Conservation (phyloP, 2,329 filamentous ascomycete species). For the Fusarium sp. region DNA sequence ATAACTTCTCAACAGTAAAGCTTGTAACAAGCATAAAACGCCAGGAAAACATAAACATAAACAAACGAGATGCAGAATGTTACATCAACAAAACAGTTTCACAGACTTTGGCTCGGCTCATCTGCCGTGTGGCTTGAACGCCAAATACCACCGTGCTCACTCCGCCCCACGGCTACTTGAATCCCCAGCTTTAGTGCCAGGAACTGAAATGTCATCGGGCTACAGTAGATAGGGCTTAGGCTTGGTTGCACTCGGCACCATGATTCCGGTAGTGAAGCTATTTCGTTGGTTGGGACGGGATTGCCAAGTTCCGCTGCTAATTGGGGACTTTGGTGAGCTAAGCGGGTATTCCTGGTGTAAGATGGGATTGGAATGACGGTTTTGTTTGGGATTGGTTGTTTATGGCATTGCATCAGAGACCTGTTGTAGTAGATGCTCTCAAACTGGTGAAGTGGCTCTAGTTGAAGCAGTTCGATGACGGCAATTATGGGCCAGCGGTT, state of each 20-base stretch:
- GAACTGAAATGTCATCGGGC: neutral
- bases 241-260: neutral
- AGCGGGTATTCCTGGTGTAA: neutral
- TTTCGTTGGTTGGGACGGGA: neutral
- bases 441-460: fast-evolving
- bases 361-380: neutral
- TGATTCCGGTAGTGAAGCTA: neutral
- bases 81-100: neutral
- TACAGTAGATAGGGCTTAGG: conserved; percentile 20
- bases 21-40: neutral
- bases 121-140: conserved; percentile 18
- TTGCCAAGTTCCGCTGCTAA: conserved; percentile 9
- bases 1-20: neutral
- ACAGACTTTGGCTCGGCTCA: conserved; percentile 6
- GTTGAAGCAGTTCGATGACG: neutral
- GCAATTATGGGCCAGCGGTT: neutral
- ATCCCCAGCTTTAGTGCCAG: neutral
- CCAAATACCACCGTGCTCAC: neutral
- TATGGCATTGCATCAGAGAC: neutral
- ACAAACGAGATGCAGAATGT: neutral
- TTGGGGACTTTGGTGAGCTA: neutral
- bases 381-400: neutral
- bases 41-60: neutral
- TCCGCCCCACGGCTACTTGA: conserved; percentile 1
- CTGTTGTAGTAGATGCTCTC: neutral